Base-by-base conservation (phyloP, 192 early-diverging fungal species). In the Podila epicladia region DNA sequence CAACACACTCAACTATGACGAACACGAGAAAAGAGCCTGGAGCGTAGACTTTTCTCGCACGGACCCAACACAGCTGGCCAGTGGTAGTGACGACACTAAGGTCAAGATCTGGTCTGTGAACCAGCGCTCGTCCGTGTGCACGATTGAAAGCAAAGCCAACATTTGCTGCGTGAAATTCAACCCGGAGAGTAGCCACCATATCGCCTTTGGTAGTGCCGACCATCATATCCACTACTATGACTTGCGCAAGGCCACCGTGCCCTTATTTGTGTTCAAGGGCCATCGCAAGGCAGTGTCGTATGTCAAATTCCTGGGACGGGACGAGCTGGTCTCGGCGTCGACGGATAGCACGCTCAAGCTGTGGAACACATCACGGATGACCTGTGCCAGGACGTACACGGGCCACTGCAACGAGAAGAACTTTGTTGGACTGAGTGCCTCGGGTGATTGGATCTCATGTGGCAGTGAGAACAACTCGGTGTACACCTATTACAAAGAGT, bases 221-320 rank as follows among this genome's bases (percentile, higher is more conserved):
- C 95, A 97, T 82, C 90, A 94, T 75, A 89, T 97, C 55, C 94
- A 96, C 82, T 97, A 94, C 83, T 97, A 96, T 74, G 97, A 99
- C 77, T 61, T 96, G 15, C 89, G 97, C 58, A 90, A 93, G 19
- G 85, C 91, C 7, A 87, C 80, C 24, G 77, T 87, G 55, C 94
- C 96, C 4, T 64, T 95, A 32, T 85, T 87, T 63, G 83, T 94
- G 24, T 92, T 96, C 82, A 85, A 89, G 66, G 97, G 97, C 22
- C 97, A 99, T 78, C 83, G 88, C 59, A 97, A 97, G 76, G 96
- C 97, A 1, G 97, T 99, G 4, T 98, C 97, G 4, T 98, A 97
- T 82, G 96, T 97, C 64, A 92, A 93, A 61, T 99, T 95, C 83
- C 63, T 93, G 32, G 87, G 88, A 51, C 72, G 85, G n/a, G 87